phyloP scores from a whole-genome alignment of 305 asterid genomes.

The Rubia balearica region DNA sequence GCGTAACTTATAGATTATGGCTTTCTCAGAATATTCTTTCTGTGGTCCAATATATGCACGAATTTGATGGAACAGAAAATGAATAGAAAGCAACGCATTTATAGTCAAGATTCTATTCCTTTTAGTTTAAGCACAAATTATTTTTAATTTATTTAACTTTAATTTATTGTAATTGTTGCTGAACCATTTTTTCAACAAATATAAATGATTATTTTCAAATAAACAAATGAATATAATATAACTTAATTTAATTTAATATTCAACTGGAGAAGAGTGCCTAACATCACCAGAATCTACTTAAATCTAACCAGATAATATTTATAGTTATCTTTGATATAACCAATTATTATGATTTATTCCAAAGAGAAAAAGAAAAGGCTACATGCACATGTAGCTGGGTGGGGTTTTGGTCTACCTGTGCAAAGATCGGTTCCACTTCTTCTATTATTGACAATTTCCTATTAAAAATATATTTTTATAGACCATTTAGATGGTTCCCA shows the following conservation, averaged over 20 bases:
- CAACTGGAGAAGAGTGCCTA: background rate
- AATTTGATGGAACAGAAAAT: background rate
- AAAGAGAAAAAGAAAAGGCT: background rate
- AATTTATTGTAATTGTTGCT: too few species aligned
- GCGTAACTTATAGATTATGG: background rate
- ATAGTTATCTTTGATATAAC: background rate
- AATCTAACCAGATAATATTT: too few species aligned
- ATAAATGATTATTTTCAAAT: too few species aligned
- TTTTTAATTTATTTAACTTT: too few species aligned
- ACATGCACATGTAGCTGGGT: conserved; percentile 6
- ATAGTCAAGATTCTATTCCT: background rate
- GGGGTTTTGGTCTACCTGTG: conserved; percentile 8
- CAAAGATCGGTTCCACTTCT: conserved; percentile 7
- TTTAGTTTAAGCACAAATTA: background rate
- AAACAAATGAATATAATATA: too few species aligned
- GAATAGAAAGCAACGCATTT: background rate
- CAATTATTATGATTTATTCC: background rate
- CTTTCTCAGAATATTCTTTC: background rate
- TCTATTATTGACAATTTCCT: background rate
- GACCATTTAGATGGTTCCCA: background rate
- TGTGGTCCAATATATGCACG: background rate
- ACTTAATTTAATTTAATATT: too few species aligned
- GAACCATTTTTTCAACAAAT: too few species aligned
- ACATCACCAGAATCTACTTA: background rate
- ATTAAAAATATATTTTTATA: background rate